Percentiles rank a stretch among this genome's conserved stretches.
These are phyloP conservation scores for Camelina neglecta DNA, from an alignment of 345 rosid species.

Conservation along the genomic window DNA sequence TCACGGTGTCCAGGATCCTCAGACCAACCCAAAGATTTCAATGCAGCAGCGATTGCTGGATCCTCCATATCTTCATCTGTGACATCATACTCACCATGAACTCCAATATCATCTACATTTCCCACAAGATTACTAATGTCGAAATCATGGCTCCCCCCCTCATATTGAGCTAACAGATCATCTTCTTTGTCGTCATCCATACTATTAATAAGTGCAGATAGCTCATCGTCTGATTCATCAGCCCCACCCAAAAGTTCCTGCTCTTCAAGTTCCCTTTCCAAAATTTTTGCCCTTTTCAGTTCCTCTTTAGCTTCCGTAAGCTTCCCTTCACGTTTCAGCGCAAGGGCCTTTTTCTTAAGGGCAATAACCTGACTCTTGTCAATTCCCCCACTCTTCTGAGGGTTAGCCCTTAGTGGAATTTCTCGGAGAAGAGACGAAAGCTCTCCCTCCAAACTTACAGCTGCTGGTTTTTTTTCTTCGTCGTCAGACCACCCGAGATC, in stretches of 20 bases:
- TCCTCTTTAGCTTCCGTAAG: slow-evolving; percentile 98
- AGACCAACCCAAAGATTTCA: slow-evolving; percentile 81
- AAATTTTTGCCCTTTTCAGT: slow-evolving; percentile 78
- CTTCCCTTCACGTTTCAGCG: slow-evolving; percentile 87
- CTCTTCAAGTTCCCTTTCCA: slow-evolving; percentile 91
- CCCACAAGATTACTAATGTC: slow-evolving; percentile 56
- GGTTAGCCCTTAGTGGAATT: slow-evolving; percentile 48
- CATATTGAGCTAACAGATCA: slow-evolving; percentile 50
- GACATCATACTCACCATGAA: slow-evolving; percentile 67
- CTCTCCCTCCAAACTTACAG: slow-evolving; percentile 82
- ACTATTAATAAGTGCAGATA: slow-evolving; percentile 64
- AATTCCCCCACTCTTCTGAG: slow-evolving; percentile 46
- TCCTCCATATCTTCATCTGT: slow-evolving; percentile 88
- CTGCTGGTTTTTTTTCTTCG: slow-evolving; percentile 56
- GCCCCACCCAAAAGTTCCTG: slow-evolving; percentile 74
- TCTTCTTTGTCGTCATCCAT: slow-evolving; percentile 68
- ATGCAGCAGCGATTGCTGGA: slow-evolving; percentile 74
- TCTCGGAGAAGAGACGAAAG: slow-evolving; percentile 76
- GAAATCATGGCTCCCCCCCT: slow-evolving; percentile 41
- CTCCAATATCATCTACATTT: slow-evolving; percentile 56
- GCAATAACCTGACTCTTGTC: slow-evolving; percentile 68
- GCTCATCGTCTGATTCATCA: slow-evolving; percentile 92
- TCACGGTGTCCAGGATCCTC: slow-evolving; percentile 57
- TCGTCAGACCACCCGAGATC: slow-evolving; percentile 87
- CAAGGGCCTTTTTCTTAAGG: slow-evolving; percentile 79